Evolutionary conservation across 495 filamentous ascomycete species (phyloP).

Genomic region (Chaetomium fimeti): DNA sequence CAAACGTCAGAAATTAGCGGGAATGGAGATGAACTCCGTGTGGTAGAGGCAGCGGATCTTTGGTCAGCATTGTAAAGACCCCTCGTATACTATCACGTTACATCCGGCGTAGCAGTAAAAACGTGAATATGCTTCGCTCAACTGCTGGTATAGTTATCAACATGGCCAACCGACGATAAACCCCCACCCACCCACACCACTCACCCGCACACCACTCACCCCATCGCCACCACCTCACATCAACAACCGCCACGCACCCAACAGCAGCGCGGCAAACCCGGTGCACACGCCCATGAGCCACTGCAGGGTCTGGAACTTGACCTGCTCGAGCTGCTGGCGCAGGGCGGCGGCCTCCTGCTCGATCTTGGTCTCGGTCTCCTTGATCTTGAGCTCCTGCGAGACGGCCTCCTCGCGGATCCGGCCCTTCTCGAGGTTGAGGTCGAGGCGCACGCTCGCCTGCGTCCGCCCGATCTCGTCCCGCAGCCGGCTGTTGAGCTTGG

Average conservation of each 20-base stretch:
- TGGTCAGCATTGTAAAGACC: too few species aligned
- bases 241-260: conserved; percentile 95
- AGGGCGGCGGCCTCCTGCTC: conserved; percentile 95
- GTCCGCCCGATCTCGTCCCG: conserved; percentile 93
- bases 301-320: conserved; percentile 96
- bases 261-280: conserved; percentile 80
- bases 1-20: background rate
- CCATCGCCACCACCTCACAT: conserved; percentile 40
- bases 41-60: too few species aligned
- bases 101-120: background rate
- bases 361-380: conserved; percentile 97
- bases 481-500: conserved; percentile 82
- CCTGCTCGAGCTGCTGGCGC: conserved; percentile 87
- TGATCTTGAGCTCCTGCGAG: conserved; percentile 95
- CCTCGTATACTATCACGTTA: too few species aligned
- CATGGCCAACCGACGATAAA: background rate
- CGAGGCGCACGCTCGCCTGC: conserved; percentile 84
- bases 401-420: conserved; percentile 95
- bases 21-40: too few species aligned
- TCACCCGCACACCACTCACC: too few species aligned
- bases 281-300: conserved; percentile 99
- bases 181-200: background rate
- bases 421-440: conserved; percentile 96
- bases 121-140: conserved; percentile 2
- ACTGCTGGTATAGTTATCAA: background rate